Evolutionary conservation across 768 basidiomycete species (phyloP), one percentile per base, ranked within the genome.

Genomic region (Nidularia sp.): DNA sequence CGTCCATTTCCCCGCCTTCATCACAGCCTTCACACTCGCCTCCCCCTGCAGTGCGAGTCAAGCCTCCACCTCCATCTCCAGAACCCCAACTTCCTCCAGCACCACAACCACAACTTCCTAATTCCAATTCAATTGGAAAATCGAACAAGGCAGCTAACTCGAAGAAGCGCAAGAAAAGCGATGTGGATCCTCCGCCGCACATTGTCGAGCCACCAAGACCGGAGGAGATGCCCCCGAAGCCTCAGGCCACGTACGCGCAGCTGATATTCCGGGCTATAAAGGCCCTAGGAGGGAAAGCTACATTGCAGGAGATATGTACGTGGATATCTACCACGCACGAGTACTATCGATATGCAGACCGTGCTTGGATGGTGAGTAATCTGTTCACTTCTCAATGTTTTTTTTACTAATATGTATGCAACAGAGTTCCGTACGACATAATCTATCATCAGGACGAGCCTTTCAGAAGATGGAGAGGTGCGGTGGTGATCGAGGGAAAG

Each of bases 371-470:
- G 88, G 93, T 93, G 56, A 62, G 83, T 73, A n/a, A n/a, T n/a
- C n/a, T 46, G 57, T 50, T 51, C 43, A 54, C 41, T 29, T 46
- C 31, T 55, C 32, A 52, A 49, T 50, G 7, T 47, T 51, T 34
- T 22, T 9, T 45, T 44, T 48, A 8, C 34, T 47, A 18, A 49
- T 48, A 36, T 55, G 55, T 13, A 32, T 29, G 55, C 35, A 25
- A n/a, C 62, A 93, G 91, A 93, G 90, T 60, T 96, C 96, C 32
- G 88, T 98, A 45, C 88, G 94, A 18, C 94, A 98, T 62, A 95
- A 94, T 65, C 70, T 99, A n/a, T 95, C 94, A 1, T 91, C 93
- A 8, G 87, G 88, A 63, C 84, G 86, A 46, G 93, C 91, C 0
- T 99, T 99, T 71, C 77, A 90, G 66, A 98, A 98, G 69, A 78